These are phyloP conservation scores for Suhomyces chickasaworum DNA, from an alignment of 1,139 yeast species.

Conservation along the genomic window DNA sequence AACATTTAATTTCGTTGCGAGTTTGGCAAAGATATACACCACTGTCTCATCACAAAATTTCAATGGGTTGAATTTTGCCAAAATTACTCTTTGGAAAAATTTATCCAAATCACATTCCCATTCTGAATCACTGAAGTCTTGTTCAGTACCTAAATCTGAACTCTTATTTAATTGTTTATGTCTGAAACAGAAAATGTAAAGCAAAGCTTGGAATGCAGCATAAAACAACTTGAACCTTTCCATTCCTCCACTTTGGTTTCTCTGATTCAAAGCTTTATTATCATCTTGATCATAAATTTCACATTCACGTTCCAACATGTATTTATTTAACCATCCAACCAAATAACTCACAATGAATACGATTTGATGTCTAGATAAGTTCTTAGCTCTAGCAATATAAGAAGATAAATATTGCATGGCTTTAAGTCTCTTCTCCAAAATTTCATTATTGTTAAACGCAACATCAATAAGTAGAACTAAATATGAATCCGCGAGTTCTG, in stretches of 20 bases:
- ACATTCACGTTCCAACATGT: constrained; percentile 76
- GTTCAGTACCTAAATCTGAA: constrained; percentile 22
- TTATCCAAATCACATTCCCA: constrained; percentile 89
- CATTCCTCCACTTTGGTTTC: constrained; percentile 54
- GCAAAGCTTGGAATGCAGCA: constrained; percentile 88
- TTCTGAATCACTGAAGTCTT: constrained; percentile 28
- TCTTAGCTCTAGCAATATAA: constrained; percentile 84
- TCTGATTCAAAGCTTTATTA: constrained; percentile 14
- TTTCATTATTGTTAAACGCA: constrained; percentile 68
- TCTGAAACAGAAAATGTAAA: constrained; percentile 91
- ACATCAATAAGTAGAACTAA: constrained; percentile 81
- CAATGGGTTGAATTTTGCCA: constrained; percentile 90
- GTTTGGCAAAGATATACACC: constrained; percentile 88
- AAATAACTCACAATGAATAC: constrained; percentile 77
- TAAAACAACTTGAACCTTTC: constrained; percentile 84
- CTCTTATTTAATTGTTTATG: constrained; percentile 57
- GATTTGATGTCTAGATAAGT: constrained; percentile 69
- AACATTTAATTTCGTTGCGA: constrained; percentile 85
- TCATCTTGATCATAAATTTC: constrained; percentile 62
- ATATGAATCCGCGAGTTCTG: constrained; percentile 82
- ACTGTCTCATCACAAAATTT: constrained; percentile 94
- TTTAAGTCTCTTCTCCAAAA: constrained; percentile 75
- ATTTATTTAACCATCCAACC: constrained; percentile 80
- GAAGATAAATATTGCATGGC: constrained; percentile 92
- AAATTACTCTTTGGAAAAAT: constrained; percentile 82